Percentiles rank a stretch among this genome's conserved stretches.
phyloP scores from a whole-genome alignment of 208 protist species.

The Acanthamoeba rhysodes region DNA sequence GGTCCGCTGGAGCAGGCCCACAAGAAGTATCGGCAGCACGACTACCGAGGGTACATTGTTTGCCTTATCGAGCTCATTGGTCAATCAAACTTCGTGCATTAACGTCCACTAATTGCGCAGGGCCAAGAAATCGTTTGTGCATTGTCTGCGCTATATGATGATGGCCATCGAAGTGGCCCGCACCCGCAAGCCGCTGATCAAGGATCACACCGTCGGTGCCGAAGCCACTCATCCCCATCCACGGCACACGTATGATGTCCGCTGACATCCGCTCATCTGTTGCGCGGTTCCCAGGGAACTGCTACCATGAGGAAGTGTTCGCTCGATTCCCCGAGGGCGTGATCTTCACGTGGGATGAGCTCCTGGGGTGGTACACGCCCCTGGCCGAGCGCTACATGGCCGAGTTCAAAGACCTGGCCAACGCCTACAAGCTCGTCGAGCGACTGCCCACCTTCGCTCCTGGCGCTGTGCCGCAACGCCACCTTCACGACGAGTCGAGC shows the following conservation, averaged over 20 bases:
- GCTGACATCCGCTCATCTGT: background rate
- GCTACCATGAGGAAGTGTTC: background rate
- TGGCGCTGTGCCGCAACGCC: background rate
- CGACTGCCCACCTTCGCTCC: background rate
- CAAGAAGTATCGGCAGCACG: background rate
- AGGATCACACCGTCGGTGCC: background rate
- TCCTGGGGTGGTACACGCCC: background rate
- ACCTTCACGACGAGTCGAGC: background rate
- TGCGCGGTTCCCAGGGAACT: background rate
- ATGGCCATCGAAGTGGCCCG: conserved; percentile 23
- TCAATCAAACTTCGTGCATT: no score
- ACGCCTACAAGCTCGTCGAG: background rate
- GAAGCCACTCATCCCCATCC: background rate
- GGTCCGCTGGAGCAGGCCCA: background rate
- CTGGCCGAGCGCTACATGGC: background rate
- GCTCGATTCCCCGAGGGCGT: background rate
- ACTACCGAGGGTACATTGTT: background rate
- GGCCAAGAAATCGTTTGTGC: background rate
- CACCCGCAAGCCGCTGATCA: background rate
- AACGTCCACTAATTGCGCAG: no score
- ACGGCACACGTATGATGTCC: no score
- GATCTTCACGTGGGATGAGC: background rate
- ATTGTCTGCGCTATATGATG: background rate
- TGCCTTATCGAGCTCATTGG: background rate
- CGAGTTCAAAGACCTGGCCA: conserved; percentile 1